These are phyloP conservation scores for Extremus antarcticus DNA, from an alignment of 495 filamentous ascomycete species.

Conservation along the genomic window DNA sequence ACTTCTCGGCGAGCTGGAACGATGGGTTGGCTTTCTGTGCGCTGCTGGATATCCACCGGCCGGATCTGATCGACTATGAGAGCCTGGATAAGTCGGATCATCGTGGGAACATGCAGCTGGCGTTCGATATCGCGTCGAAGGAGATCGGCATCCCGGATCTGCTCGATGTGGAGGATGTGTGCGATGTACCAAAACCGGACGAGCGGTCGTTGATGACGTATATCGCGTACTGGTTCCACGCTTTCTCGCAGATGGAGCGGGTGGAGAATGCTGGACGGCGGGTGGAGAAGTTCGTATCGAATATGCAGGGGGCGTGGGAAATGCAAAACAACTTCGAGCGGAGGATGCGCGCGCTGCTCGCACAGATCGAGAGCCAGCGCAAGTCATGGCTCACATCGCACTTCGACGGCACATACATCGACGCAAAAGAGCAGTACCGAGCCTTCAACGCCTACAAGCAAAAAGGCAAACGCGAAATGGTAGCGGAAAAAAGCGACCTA, in stretches of 20 bases:
- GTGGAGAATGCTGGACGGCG: constrained; percentile 93
- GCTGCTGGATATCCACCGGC: constrained; percentile 89
- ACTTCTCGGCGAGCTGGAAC: constrained; percentile 95
- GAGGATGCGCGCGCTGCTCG: constrained; percentile 69
- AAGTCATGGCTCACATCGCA: constrained; percentile 63
- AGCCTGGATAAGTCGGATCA: constrained; percentile 88
- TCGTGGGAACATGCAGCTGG: constrained; percentile 91
- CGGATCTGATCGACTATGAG: constrained; percentile 94
- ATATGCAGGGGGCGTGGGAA: constrained; percentile 99
- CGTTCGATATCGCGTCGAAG: constrained; percentile 87
- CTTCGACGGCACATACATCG: constrained; percentile 84
- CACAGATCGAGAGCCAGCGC: constrained; percentile 60
- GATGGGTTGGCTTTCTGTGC: constrained; percentile 95
- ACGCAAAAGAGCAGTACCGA: constrained; percentile 76
- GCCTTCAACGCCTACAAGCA: constrained; percentile 81
- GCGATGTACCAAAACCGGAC: constrained; percentile 89
- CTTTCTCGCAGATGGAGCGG: constrained; percentile 93
- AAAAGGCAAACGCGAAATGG: constrained; percentile 83
- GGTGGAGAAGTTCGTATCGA: constrained; percentile 96
- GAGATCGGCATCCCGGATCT: constrained; percentile 96
- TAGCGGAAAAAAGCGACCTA: constrained; percentile 92
- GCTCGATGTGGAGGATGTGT: constrained; percentile 95
- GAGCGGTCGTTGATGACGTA: constrained; percentile 98
- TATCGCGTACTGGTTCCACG: constrained; percentile 99
- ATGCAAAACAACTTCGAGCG: constrained; percentile 95